These are phyloP conservation scores for Penicillium paxilli DNA, from an alignment of 495 filamentous ascomycete species.

Conservation along the genomic window DNA sequence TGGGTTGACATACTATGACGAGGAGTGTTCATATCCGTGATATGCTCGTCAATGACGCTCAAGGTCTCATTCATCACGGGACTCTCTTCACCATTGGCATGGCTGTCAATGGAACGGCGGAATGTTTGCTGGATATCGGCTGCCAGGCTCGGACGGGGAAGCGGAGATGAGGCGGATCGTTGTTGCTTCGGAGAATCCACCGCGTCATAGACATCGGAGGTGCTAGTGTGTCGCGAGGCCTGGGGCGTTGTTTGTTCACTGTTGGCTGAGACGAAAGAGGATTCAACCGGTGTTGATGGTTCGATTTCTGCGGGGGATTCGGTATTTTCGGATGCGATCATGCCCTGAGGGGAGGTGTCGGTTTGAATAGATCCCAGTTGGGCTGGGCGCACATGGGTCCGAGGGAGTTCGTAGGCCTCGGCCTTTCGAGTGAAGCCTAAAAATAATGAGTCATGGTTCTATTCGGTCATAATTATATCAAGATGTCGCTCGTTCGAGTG, in stretches of 20 bases:
- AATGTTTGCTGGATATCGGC: conserved; percentile 49
- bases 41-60: conserved; percentile 97
- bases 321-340: conserved; percentile 13
- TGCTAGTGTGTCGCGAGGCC: conserved; percentile 46
- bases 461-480: neutral
- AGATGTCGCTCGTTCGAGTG: no score
- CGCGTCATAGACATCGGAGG: conserved; percentile 28
- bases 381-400: conserved; percentile 1
- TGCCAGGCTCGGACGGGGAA: conserved; percentile 39
- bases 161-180: conserved; percentile 43
- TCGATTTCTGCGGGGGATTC: conserved; percentile 29
- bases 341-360: conserved; percentile 2
- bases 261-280: conserved; percentile 21
- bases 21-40: conserved; percentile 86
- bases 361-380: conserved; percentile 8
- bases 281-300: conserved; percentile 15
- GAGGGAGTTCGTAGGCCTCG: conserved; percentile 8
- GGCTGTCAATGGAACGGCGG: conserved; percentile 43
- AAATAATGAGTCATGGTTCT: neutral
- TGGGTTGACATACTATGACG: conserved; percentile 54
- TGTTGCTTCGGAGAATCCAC: conserved; percentile 30
- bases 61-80: conserved; percentile 96
- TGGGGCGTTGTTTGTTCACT: conserved; percentile 49
- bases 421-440: conserved; percentile 27
- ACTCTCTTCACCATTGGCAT: conserved; percentile 57